Percentiles rank a stretch among this genome's conserved stretches.
Evolutionary conservation across 176 grass and related monocot genomes (phyloP).

Genomic region (Avena eriantha): DNA sequence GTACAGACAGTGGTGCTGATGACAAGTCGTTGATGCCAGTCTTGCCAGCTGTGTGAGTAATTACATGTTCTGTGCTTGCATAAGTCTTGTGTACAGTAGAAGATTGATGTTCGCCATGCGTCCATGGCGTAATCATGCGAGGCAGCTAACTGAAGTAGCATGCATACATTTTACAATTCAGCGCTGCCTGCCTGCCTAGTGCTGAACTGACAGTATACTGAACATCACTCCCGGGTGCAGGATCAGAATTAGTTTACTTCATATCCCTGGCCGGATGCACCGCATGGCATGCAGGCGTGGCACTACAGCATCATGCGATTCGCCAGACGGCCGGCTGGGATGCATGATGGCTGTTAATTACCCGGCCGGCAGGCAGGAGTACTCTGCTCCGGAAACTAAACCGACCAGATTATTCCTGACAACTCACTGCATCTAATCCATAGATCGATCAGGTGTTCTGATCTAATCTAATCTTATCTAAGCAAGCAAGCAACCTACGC

Average conservation of each 20-base stretch:
- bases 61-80: not conserved
- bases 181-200: not conserved
- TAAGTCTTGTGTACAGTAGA: not conserved
- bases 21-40: not conserved
- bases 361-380: not conserved
- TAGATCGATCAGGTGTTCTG: not conserved
- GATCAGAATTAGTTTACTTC: conserved; percentile 7
- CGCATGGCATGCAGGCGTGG: not conserved
- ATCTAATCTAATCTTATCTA: not conserved
- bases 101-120: not conserved
- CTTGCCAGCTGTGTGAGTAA: not conserved
- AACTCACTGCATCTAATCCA: not conserved
- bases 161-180: not conserved
- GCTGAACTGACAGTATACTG: conserved; percentile 9
- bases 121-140: not conserved
- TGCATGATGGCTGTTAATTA: conserved; percentile 40
- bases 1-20: not conserved
- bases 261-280: not conserved
- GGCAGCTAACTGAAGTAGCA: not conserved
- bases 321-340: conserved; percentile 3
- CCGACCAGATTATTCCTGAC: conserved; percentile 12
- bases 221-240: conserved; percentile 9
- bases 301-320: conserved; percentile 2
- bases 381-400: not conserved
- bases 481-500: not conserved